A percentile compares a stretch with the other conserved stretches of the same genome.
phyloP scores from a whole-genome alignment of 73 alveolate species.

The Paramecium bursaria region DNA sequence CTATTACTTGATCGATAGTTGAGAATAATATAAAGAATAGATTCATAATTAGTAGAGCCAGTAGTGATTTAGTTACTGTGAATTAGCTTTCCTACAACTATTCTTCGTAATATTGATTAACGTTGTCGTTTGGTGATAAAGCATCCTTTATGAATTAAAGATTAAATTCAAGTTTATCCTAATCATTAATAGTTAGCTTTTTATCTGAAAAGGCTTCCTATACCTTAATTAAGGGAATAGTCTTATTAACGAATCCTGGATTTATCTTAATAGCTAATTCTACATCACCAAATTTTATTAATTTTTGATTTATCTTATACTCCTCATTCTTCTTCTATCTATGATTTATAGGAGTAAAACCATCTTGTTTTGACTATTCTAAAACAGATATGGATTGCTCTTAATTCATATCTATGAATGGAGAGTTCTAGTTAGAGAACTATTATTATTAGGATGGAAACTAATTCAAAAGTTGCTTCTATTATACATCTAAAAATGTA shows the following conservation, averaged over 20 bases:
- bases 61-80: neutral
- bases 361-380: slow-evolving; percentile 22
- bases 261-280: slow-evolving; percentile 13
- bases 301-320: slow-evolving; percentile 18
- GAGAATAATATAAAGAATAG: slow-evolving; percentile 18
- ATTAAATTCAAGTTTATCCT: slow-evolving; percentile 14
- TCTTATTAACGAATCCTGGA: slow-evolving; percentile 18
- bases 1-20: neutral
- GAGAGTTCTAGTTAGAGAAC: neutral
- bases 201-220: slow-evolving; percentile 34
- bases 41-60: neutral
- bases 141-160: slow-evolving; percentile 14
- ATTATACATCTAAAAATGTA: neutral
- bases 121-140: slow-evolving; percentile 6
- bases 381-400: slow-evolving; percentile 11
- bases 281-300: slow-evolving; percentile 42
- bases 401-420: neutral
- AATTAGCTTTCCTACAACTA: neutral
- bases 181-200: neutral
- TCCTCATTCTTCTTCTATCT: neutral
- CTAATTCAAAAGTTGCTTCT: too few species aligned
- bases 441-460: too few species aligned
- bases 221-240: slow-evolving; percentile 36
- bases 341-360: neutral
- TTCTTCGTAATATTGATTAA: neutral